phyloP scores from a whole-genome alignment of 106 monocot species.

The Narthecium ossifragum region DNA sequence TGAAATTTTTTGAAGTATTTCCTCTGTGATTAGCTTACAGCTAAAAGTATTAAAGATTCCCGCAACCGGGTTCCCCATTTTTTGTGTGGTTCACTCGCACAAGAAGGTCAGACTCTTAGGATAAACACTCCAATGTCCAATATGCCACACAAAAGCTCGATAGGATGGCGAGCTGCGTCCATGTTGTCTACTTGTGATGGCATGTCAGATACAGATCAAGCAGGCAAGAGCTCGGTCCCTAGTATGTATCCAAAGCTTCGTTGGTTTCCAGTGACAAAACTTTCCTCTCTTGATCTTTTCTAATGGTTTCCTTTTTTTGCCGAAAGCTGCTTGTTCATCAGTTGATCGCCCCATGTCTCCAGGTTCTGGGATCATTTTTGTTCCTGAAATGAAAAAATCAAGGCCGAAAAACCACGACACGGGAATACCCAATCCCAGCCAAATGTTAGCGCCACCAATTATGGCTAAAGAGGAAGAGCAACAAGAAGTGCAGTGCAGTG shows the following conservation, averaged over 20 bases:
- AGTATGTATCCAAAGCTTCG: constrained; percentile 12
- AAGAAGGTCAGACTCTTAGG: constrained; percentile 18
- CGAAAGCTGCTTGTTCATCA: constrained; percentile 5
- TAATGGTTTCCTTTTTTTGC: too few species aligned
- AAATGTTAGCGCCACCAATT: too few species aligned
- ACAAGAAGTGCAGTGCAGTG: not conserved
- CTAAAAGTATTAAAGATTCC: constrained; percentile 38
- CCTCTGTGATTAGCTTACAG: constrained; percentile 44
- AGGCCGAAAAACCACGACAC: not conserved
- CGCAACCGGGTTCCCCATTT: constrained; percentile 53
- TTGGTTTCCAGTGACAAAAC: not conserved
- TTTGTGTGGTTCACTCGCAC: constrained; percentile 49
- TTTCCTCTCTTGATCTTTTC: too few species aligned
- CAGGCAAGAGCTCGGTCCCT: not conserved
- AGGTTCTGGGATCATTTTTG: constrained; percentile 3
- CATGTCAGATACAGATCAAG: constrained; percentile 12
- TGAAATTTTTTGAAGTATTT: not conserved
- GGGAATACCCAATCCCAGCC: too few species aligned
- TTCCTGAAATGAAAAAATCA: not conserved
- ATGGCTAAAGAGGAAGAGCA: too few species aligned
- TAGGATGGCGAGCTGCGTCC: too few species aligned
- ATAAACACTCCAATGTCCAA: constrained; percentile 27
- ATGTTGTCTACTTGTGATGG: too few species aligned
- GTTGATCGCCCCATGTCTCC: not conserved
- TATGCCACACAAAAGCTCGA: too few species aligned